Base-by-base conservation (phyloP, 768 basidiomycete species). In the Panus rudis region DNA sequence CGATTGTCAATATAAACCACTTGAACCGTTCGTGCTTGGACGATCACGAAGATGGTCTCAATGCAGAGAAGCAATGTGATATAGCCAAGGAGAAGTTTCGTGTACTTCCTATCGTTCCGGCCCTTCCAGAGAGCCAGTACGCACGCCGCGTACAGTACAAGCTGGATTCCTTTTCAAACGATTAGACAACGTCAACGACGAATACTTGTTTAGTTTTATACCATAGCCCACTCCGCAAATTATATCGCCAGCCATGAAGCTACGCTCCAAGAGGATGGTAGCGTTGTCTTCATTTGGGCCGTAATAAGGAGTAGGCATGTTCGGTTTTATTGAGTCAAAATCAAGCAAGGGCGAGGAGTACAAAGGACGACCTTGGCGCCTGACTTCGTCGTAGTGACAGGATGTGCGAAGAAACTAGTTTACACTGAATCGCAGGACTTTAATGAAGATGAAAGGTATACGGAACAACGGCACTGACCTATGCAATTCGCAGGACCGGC, bases 221-320 rank as follows among this genome's bases (percentile, higher is more conserved):
- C 70, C 71, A 51, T 68, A 71, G 6, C 67, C 71, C 2, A 63
- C 42, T 3, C 70, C 71, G 17, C 48, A 50, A 2, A 73, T 46
- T 32, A 70, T 62, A 43, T 70, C 69, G 27, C 66, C 70, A 8
- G 68, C 63, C 3, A 69, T 47, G 52, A 69, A 67, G 25, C 60
- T 65, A 21, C 65, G 56, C 44, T 72, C 70, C 2, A 68, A 49
- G 37, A 63, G 56, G 32, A 69, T 66, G 2, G 62, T 60, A 23
- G 46, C 25, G 3, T 57, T 46, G 11, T 58, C 48, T 45, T 65
- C 68, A 42, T 65, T 54, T 2, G 67, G 67, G 19, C 55, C 55
- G 41, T 60, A 63, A 16, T 10, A 30, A 16, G 28, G 28, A n/a
- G n/a, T n/a, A n/a, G n/a, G n/a, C n/a, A n/a, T n/a, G n/a, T n/a